A percentile compares a stretch with the other conserved stretches of the same genome.
These are phyloP conservation scores for Magnusiomyces magnusii DNA, from an alignment of 1,139 yeast genomes.

Conservation along the genomic window DNA sequence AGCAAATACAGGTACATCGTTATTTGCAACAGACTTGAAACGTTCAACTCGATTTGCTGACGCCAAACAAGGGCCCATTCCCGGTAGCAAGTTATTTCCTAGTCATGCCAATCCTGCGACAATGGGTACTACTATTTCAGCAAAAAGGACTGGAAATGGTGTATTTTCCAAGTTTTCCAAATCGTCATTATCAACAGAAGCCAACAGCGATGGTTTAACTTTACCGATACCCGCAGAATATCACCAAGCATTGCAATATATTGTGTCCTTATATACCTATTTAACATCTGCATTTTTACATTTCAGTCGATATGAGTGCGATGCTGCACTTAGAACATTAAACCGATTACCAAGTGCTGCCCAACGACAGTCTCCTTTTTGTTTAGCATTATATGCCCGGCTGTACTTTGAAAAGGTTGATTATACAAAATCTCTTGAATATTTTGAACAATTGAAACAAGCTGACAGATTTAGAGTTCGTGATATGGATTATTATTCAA, in stretches of 20 bases:
- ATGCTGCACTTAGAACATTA: constrained; percentile 65
- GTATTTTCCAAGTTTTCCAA: background rate
- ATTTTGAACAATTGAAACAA: constrained; percentile 54
- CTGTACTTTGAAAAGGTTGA: constrained; percentile 83
- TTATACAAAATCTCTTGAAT: constrained; percentile 65
- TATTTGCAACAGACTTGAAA: background rate
- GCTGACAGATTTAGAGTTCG: constrained; percentile 73
- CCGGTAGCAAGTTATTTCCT: background rate
- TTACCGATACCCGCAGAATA: constrained; percentile 6
- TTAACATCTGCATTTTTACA: constrained; percentile 63
- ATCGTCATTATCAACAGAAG: background rate
- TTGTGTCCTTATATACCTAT: constrained; percentile 47
- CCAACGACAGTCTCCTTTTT: constrained; percentile 80
- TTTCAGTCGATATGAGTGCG: constrained; percentile 65
- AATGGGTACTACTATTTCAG: background rate
- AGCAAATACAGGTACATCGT: background rate
- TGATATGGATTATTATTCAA: constrained; percentile 90
- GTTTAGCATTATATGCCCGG: constrained; percentile 68
- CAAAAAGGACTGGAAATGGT: background rate
- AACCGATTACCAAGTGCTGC: constrained; percentile 50
- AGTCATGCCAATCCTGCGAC: background rate
- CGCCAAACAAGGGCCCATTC: background rate
- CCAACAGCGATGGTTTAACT: constrained; percentile 6
- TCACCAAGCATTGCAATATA: constrained; percentile 10
- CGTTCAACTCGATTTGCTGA: background rate